These are phyloP conservation scores for Alternaria arbusti DNA, from an alignment of 2,329 filamentous ascomycete genomes.

Conservation along the genomic window DNA sequence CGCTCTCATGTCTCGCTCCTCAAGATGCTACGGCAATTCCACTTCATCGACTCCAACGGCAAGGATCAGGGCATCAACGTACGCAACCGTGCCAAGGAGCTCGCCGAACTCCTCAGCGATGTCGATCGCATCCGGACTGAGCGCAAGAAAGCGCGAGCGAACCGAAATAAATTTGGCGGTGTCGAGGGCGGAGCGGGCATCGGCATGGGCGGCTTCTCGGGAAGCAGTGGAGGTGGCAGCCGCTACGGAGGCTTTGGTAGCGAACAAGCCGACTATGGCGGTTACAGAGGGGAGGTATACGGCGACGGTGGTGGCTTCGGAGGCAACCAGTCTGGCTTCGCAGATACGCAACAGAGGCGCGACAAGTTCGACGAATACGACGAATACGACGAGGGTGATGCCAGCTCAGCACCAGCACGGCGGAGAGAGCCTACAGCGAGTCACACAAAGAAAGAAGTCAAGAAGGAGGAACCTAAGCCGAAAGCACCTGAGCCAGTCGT, in stretches of 20 bases:
- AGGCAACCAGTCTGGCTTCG: conserved; percentile 71
- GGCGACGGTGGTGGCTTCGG: conserved; percentile 96
- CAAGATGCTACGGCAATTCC: conserved; percentile 98
- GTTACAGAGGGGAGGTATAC: conserved; percentile 78
- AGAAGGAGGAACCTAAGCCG: conserved; percentile 76
- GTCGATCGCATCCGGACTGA: conserved; percentile 80
- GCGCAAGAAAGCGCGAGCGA: conserved; percentile 86
- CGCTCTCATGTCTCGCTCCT: conserved; percentile 92
- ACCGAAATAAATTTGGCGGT: conserved; percentile 93
- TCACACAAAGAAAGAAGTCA: conserved; percentile 53
- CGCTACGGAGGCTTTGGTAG: conserved; percentile 93
- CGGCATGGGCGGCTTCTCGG: conserved; percentile 61
- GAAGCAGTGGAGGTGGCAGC: conserved; percentile 58
- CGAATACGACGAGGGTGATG: conserved; percentile 82
- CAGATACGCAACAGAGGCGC: conserved; percentile 65
- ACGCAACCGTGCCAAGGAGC: conserved; percentile 92
- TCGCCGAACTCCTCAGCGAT: conserved; percentile 90
- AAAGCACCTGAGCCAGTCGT: conserved; percentile 77
- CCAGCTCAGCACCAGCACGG: conserved; percentile 56
- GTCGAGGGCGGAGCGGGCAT: conserved; percentile 80
- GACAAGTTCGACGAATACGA: conserved; percentile 97
- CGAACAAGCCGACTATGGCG: conserved; percentile 62
- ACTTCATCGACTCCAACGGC: conserved; percentile 93
- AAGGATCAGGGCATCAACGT: conserved; percentile 99
- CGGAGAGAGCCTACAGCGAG: conserved; percentile 55